phyloP scores from a whole-genome alignment of 2,329 filamentous ascomycete species.

The Dendrostoma leiphaemia region DNA sequence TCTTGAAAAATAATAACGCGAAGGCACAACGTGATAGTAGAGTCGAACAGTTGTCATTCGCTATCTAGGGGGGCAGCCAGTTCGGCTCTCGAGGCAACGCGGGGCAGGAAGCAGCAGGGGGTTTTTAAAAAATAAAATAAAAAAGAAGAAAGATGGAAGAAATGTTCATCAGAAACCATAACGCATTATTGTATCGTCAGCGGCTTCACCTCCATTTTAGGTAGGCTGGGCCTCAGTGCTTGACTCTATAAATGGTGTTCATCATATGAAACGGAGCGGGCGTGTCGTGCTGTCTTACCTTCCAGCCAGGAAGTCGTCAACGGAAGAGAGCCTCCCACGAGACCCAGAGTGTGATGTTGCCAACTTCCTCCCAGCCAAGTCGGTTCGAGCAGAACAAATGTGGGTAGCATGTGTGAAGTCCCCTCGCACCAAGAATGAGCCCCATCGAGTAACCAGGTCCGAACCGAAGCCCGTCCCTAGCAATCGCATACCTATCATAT shows the following conservation, averaged over 20 bases:
- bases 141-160: conserved; percentile 5
- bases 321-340: conserved; percentile 36
- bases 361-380: conserved; percentile 51
- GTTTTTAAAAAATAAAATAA: neutral
- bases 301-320: conserved; percentile 25
- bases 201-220: conserved; percentile 36
- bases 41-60: neutral
- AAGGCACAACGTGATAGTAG: neutral
- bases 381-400: conserved; percentile 41
- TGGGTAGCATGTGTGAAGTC: conserved; percentile 43
- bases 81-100: too few relatives aligned
- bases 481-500: conserved; percentile 99
- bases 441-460: conserved; percentile 94
- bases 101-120: neutral
- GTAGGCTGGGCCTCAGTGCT: conserved; percentile 73
- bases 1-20: neutral
- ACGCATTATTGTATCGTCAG: conserved; percentile 44
- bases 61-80: neutral
- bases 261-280: conserved; percentile 69
- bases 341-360: conserved; percentile 27
- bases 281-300: conserved; percentile 13
- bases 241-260: conserved; percentile 97
- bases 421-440: conserved; percentile 99
- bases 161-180: conserved; percentile 39
- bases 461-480: conserved; percentile 33